A percentile compares a stretch with the other conserved stretches of the same genome.
Evolutionary conservation across 345 rosid genomes (phyloP).

Genomic region (thale cress (Arabidopsis thaliana)): DNA sequence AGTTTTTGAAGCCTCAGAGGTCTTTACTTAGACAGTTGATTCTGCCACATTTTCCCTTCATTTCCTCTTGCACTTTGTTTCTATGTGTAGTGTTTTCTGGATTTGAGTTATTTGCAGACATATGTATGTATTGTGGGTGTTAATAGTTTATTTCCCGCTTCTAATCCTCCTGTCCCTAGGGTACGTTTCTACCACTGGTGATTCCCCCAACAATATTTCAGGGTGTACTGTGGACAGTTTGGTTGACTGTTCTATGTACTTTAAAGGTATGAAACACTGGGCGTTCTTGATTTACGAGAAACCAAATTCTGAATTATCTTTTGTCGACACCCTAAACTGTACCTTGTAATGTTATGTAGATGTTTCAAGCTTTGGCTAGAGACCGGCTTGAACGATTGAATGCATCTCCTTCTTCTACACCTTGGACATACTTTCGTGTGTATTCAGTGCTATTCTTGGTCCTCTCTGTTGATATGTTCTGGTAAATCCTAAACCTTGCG

Average conservation of each 20-base stretch:
- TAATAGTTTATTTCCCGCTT: constrained; percentile 13
- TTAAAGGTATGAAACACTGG: constrained; percentile 63
- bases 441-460: constrained; percentile 80
- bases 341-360: constrained; percentile 52
- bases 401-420: constrained; percentile 93
- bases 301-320: constrained; percentile 1
- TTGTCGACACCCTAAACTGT: constrained; percentile 17
- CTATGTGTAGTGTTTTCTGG: not conserved
- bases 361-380: constrained; percentile 99
- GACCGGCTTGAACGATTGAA: constrained; percentile 95
- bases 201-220: constrained; percentile 86
- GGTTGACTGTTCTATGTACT: constrained; percentile 87
- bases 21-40: constrained; percentile 28
- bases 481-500: constrained; percentile 57
- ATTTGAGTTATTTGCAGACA: not conserved
- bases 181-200: constrained; percentile 87
- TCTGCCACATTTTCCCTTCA: constrained; percentile 10
- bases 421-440: constrained; percentile 88
- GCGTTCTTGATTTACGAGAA: constrained; percentile 29
- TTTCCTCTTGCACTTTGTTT: constrained; percentile 14
- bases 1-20: constrained; percentile 7
- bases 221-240: constrained; percentile 82
- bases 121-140: constrained; percentile 7
- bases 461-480: constrained; percentile 71
- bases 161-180: constrained; percentile 51